Percentiles rank a stretch among this genome's conserved stretches.
These are phyloP conservation scores for Hyphopichia burtonii DNA, from an alignment of 1,139 yeast species.

Conservation along the genomic window DNA sequence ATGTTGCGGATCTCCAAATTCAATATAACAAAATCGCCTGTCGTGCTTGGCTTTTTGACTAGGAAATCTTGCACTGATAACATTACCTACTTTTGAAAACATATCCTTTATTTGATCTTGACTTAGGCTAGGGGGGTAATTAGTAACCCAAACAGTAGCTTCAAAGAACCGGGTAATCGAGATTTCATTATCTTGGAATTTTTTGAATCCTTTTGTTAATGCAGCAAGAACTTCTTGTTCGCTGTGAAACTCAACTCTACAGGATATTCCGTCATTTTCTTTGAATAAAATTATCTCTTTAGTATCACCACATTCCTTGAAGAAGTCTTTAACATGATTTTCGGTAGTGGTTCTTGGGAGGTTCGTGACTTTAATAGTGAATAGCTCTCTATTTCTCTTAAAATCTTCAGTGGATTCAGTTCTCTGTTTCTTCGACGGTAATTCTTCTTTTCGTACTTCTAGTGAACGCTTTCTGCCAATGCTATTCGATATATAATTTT, in stretches of 20 bases:
- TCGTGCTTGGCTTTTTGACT: constrained; percentile 54
- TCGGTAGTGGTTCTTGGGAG: constrained; percentile 32
- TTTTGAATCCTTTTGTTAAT: constrained; percentile 44
- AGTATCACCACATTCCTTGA: constrained; percentile 60
- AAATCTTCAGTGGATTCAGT: constrained; percentile 1
- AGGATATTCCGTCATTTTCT: constrained; percentile 22
- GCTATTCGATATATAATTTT: no score
- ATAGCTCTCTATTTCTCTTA: constrained; percentile 58
- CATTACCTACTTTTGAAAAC: constrained; percentile 47
- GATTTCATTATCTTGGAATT: constrained; percentile 24
- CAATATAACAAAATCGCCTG: constrained; percentile 78
- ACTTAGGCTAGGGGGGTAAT: constrained; percentile 62
- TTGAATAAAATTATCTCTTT: constrained; percentile 31
- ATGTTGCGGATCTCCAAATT: constrained; percentile 42
- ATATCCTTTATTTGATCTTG: constrained; percentile 36
- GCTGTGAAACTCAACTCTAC: constrained; percentile 55
- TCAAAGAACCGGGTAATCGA: constrained; percentile 44
- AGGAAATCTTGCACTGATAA: constrained; percentile 65
- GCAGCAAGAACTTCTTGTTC: constrained; percentile 58
- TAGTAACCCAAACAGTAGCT: constrained; percentile 66
- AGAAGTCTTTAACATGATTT: constrained; percentile 37
- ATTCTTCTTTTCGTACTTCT: no score
- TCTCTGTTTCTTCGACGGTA: background rate
- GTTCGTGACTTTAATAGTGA: constrained; percentile 47
- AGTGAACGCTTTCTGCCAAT: background rate